These are phyloP conservation scores for Crucihimalaya himalaica DNA, from an alignment of 345 rosid species.

Conservation along the genomic window DNA sequence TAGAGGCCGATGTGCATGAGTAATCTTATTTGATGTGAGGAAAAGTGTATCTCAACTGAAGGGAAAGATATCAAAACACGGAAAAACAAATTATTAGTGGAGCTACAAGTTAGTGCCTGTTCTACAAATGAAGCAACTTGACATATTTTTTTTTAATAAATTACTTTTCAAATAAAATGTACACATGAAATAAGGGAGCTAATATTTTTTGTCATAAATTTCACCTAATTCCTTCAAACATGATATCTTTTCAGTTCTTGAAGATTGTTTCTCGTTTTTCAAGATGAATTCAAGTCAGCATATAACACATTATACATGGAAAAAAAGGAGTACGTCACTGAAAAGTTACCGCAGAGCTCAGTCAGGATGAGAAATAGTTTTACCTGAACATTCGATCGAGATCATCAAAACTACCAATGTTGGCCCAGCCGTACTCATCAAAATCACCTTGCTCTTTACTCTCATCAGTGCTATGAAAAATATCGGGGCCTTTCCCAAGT, in stretches of 20 bases:
- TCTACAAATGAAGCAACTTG: not conserved
- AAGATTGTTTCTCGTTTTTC: not conserved
- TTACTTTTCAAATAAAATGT: not conserved
- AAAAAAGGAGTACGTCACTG: not conserved
- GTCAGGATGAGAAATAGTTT: conserved; percentile 34
- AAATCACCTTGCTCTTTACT: conserved; percentile 74
- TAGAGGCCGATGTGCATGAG: conserved; percentile 31
- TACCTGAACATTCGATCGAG: conserved; percentile 93
- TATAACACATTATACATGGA: not conserved
- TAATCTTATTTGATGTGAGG: not conserved
- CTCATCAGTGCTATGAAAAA: conserved; percentile 55
- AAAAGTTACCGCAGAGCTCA: conserved; percentile 8
- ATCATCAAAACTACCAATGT: conserved; percentile 95
- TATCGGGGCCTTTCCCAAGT: conserved; percentile 54
- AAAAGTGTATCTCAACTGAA: not conserved
- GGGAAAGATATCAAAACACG: not conserved
- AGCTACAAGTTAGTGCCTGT: not conserved
- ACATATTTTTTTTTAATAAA: too few species aligned
- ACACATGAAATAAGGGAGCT: not conserved
- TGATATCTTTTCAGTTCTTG: not conserved
- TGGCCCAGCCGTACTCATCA: conserved; percentile 86
- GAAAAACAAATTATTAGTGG: not conserved
- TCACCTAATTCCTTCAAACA: not conserved
- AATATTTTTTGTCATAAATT: not conserved
- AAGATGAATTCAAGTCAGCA: not conserved